Evolutionary conservation across 768 basidiomycete genomes (phyloP).

Genomic region (Gymnopilus junonius): DNA sequence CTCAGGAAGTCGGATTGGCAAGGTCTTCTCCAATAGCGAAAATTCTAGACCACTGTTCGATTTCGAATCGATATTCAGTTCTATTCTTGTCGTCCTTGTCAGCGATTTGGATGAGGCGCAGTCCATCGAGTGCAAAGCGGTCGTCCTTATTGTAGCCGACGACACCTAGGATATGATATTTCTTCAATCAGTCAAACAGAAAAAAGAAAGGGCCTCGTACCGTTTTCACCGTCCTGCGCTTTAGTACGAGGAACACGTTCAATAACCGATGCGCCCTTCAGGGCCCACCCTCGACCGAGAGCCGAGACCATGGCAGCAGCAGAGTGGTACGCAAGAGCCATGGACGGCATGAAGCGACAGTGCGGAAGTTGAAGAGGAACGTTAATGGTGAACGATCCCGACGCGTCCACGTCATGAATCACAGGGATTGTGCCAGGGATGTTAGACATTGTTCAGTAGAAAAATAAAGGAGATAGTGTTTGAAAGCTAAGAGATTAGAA

Average conservation of each 20-base stretch:
- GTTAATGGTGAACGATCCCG: background rate
- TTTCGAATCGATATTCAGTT: constrained; percentile 5
- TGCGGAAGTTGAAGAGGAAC: background rate
- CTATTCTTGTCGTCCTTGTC: background rate
- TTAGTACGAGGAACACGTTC: background rate
- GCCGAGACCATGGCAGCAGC: background rate
- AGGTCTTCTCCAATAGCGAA: background rate
- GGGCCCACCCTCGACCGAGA: background rate
- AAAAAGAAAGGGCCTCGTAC: background rate
- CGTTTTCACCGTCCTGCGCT: background rate
- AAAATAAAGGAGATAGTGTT: background rate
- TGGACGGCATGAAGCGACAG: background rate
- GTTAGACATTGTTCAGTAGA: background rate
- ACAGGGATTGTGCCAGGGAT: background rate
- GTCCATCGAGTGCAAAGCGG: constrained; percentile 4
- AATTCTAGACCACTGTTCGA: background rate
- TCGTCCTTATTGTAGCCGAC: background rate
- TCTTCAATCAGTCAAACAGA: background rate
- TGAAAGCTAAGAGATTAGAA: background rate
- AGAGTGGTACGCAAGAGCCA: background rate
- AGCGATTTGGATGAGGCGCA: background rate
- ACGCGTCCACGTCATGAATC: background rate
- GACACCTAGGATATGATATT: background rate
- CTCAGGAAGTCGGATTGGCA: background rate
- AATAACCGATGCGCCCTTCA: background rate